These are phyloP conservation scores for Oropetium thomaeum DNA, from an alignment of 176 grass and related monocot species.

Conservation along the genomic window DNA sequence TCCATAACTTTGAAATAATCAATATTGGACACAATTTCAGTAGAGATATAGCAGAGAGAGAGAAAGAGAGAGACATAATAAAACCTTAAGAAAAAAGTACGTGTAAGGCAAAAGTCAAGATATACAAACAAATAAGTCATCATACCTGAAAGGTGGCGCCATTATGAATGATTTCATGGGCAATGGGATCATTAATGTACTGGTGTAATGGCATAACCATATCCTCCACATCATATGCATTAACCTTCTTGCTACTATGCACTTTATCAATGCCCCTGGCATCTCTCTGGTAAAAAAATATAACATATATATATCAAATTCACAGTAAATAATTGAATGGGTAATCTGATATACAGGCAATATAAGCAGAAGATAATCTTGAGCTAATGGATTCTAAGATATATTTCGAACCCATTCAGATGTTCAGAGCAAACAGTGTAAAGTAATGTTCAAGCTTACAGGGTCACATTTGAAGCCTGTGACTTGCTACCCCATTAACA, in stretches of 20 bases:
- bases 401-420: not conserved
- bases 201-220: constrained; percentile 90
- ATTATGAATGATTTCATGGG: constrained; percentile 97
- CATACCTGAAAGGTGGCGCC: constrained; percentile 96
- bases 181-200: constrained; percentile 84
- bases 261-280: constrained; percentile 42
- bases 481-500: not conserved
- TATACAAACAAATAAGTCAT: not conserved
- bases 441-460: not conserved
- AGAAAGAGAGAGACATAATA: not conserved
- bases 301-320: not conserved
- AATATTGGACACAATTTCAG: not conserved
- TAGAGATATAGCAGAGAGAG: not conserved
- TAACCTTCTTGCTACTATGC: constrained; percentile 48
- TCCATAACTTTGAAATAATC: not conserved
- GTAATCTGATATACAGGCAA: constrained; percentile 5
- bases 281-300: constrained; percentile 60
- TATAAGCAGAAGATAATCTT: not conserved
- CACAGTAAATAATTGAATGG: constrained; percentile 11
- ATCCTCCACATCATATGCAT: constrained; percentile 77
- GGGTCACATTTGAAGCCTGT: not conserved
- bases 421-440: constrained; percentile 20
- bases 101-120: not conserved
- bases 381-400: constrained; percentile 12
- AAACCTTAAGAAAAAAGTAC: not conserved